Evolutionary conservation across 192 early-diverging fungal genomes (phyloP), one percentile per base, ranked within the genome.

Genomic region (Linnemannia hyalina): DNA sequence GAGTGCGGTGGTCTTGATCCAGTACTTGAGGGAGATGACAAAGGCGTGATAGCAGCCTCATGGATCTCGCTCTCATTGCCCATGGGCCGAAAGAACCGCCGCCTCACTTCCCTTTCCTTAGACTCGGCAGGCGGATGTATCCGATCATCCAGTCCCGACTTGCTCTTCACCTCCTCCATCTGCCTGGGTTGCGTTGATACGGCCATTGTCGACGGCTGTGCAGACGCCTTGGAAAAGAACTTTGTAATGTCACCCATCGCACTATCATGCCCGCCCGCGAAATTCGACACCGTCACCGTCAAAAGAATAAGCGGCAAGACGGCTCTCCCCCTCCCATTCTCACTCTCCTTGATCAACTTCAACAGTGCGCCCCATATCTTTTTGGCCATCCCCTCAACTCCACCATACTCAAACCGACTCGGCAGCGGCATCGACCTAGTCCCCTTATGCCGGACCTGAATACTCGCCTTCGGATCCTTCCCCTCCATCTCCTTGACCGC

Each of bases 221-320:
- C 40, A 16, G 84, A 73, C 40, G 75, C 72, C 55, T 81, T 86
- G 20, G 84, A 80, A 74, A 86, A 86, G 49, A 86, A 86, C 72
- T 86, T 86, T 69, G 84, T 86, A 46, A 86, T 86, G 52, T 86
- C 80, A 9, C 79, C 80, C 75, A 86, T 68, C 4, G 79, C 75
- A 70, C 75, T 78, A 15, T 71, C 80, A 41, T 70, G 55, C 11
- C 78, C 79, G 2, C 36, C 76, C 4, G 75, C 76, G 57, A 86
- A 86, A 44, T 86, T 86, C 23, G 84, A 86, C 0, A 86, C 84
- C 22, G 84, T 81, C 23, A 81, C 76, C 35, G 79, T 74, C 22
- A 86, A 70, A 9, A 86, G 26, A 7, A 86, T 42, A 57, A 86
- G 60, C 13, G 84, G 84, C 16, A 86, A 29, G 44, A 86, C 77